Evolutionary conservation across 345 rosid species (phyloP).

Genomic region (Cardamine resedifolia): DNA sequence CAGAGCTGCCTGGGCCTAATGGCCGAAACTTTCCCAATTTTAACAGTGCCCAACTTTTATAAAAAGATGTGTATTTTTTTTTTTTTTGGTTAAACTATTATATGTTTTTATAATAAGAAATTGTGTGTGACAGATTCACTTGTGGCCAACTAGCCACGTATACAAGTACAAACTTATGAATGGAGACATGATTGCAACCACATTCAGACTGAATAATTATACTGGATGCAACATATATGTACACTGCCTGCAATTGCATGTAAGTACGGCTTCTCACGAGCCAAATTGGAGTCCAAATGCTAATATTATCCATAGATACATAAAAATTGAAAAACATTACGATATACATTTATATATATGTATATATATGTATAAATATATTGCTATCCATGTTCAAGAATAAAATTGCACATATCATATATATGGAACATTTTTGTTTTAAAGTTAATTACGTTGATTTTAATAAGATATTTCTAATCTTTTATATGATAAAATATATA

Average conservation of each 20-base stretch:
- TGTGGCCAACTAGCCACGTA: not conserved
- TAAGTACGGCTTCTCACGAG: not conserved
- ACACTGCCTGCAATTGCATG: not conserved
- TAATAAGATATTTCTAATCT: no score
- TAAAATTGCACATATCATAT: no score
- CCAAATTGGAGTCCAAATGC: constrained; percentile 4
- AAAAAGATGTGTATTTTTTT: no score
- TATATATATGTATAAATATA: no score
- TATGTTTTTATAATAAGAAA: not conserved
- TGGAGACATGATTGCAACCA: constrained; percentile 21
- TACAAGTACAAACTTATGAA: constrained; percentile 15
- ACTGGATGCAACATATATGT: not conserved
- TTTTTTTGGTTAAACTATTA: not conserved
- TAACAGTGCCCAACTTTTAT: not conserved
- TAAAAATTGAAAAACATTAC: no score
- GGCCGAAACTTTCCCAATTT: not conserved
- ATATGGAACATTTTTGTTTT: no score
- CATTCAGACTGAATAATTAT: not conserved
- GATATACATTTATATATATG: no score
- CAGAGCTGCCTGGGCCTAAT: not conserved
- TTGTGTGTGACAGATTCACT: not conserved
- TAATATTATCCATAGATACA: not conserved
- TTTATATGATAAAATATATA: no score
- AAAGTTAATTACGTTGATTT: no score
- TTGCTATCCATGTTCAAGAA: no score